A percentile compares a stretch with the other conserved stretches of the same genome.
phyloP scores from a whole-genome alignment of 2,329 filamentous ascomycete species.

The Whalleya microplaca region DNA sequence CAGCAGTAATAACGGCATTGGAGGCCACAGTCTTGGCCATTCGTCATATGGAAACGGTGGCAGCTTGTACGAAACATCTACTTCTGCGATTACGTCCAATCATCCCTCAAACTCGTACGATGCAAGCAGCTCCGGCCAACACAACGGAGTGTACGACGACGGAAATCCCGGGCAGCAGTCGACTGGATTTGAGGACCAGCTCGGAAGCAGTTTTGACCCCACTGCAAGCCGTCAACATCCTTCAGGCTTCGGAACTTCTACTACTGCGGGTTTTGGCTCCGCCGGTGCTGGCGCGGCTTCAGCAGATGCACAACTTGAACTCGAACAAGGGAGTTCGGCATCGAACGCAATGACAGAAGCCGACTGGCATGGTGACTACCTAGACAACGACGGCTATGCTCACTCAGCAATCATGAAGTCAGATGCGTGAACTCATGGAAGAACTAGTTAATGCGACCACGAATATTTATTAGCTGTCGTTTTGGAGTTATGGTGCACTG shows the following conservation, averaged over 20 bases:
- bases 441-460: too few species aligned
- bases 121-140: background rate
- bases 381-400: background rate
- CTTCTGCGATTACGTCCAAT: slow-evolving; percentile 2
- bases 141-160: slow-evolving; percentile 5
- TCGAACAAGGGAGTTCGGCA: slow-evolving; percentile 8
- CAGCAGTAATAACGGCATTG: slow-evolving; percentile 10
- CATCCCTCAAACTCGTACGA: slow-evolving; percentile 9
- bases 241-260: slow-evolving; percentile 4
- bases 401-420: background rate
- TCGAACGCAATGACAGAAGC: background rate
- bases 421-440: background rate
- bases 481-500: too few species aligned
- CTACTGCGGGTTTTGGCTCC: slow-evolving; percentile 5
- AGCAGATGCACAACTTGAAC: slow-evolving; percentile 2
- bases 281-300: slow-evolving; percentile 11
- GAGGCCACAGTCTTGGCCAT: slow-evolving; percentile 11
- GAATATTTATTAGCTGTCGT: too few species aligned
- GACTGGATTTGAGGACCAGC: background rate
- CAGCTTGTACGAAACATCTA: slow-evolving; percentile 18
- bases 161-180: slow-evolving; percentile 2
- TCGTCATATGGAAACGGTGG: slow-evolving; percentile 18
- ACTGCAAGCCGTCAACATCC: slow-evolving; percentile 1
- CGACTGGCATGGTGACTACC: background rate
- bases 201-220: slow-evolving; percentile 1